Base-by-base conservation (phyloP, 768 basidiomycete genomes). In the Saitozyma podzolica region DNA sequence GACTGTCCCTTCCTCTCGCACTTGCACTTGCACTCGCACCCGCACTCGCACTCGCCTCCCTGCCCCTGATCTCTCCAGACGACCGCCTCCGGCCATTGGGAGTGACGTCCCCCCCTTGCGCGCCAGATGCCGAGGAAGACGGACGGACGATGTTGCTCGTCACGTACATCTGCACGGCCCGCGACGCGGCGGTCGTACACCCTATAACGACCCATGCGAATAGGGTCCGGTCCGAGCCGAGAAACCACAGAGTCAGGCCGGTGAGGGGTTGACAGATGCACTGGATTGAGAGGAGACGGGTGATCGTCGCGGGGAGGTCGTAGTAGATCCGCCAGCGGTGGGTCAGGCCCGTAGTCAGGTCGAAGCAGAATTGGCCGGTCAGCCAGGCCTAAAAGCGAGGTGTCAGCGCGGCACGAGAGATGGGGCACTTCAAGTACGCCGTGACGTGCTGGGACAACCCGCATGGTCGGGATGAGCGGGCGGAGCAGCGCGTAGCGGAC, bases 201-300 rank as follows among this genome's bases (percentile, higher is more conserved):
- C 88, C 93, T 53, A 97, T 89, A 10, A 88, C 85, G 4, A 91
- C 88, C 95, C 95, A 98, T 55, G 86, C 88, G 6, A 89, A 81
- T n/a, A 91, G 87, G 0, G 92, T 91, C 9, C 92, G 85, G 41
- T 82, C 82, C 16, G 84, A 83, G 40, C 88, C 87, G 50, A 97
- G 83, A 54, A 92, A 80, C 57, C 83, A 84, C 40, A 95, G 86
- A 0, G 91, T 94, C 45, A 91, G 79, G 67, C 91, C 89, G 6
- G 93, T 96, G 4, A 91, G 88, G 1, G 92, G 91, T 93, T 93
- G 97, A 80, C 94, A 97, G 62, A 98, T 93, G 16, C 91, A 90
- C 76, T 97, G 95, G 0, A 98, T 83, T 0, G 91, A 94, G 59
- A 97, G 84, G 5, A 97, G 86, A 14, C 95, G 89, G 72, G 96